phyloP scores from a whole-genome alignment of 345 rosid genomes.

The Populus tremula region DNA sequence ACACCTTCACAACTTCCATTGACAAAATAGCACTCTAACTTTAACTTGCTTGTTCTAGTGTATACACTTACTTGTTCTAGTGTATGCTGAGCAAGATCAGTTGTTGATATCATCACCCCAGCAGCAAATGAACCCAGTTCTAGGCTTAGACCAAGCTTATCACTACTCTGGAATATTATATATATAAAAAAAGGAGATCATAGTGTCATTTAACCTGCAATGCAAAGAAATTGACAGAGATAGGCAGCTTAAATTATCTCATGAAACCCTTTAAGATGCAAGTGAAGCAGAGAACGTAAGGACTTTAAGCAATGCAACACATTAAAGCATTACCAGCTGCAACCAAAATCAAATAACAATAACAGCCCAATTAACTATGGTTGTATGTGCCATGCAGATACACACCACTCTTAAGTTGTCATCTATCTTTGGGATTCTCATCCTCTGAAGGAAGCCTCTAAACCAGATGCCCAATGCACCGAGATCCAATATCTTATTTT shows the following conservation, averaged over 20 bases:
- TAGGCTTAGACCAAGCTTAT: slow-evolving; percentile 93
- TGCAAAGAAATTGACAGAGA: background rate
- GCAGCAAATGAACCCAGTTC: slow-evolving; percentile 99
- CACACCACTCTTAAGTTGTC: background rate
- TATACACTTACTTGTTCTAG: slow-evolving; percentile 88
- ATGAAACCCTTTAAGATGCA: background rate
- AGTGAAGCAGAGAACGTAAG: background rate
- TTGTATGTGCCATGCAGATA: background rate
- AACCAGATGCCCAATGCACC: background rate
- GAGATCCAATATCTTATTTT: background rate
- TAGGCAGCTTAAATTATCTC: slow-evolving; percentile 4
- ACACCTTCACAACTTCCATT: background rate
- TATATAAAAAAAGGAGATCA: background rate
- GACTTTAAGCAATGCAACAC: background rate
- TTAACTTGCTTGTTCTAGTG: slow-evolving; percentile 77
- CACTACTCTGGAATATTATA: slow-evolving; percentile 77
- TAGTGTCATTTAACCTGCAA: background rate
- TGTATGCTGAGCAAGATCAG: slow-evolving; percentile 93
- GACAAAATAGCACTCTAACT: background rate
- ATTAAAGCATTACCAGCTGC: background rate
- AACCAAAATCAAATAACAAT: background rate
- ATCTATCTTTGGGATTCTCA: background rate
- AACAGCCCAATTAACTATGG: background rate
- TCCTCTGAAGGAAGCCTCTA: background rate
- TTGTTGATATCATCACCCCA: slow-evolving; percentile 97